Evolutionary conservation across 345 rosid species (phyloP).

Genomic region (Bretschneidera sinensis): DNA sequence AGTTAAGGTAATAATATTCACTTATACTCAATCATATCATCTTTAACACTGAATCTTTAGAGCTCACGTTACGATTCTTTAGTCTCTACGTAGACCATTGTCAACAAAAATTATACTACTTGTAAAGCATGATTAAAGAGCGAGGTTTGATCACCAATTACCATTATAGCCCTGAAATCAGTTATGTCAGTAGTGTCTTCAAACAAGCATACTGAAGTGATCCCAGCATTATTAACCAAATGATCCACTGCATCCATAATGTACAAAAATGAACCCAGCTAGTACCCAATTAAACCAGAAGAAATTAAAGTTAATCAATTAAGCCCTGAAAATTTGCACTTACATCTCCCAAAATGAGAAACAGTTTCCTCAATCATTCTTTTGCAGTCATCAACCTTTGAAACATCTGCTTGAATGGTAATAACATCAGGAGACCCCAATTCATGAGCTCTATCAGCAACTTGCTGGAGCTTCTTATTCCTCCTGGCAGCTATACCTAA

Average conservation of each 20-base stretch:
- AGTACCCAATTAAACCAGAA: not conserved
- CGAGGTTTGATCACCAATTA: conserved; percentile 7
- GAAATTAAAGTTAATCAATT: not conserved
- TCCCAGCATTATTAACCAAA: conserved; percentile 45
- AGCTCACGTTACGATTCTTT: too few species aligned
- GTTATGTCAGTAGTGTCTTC: conserved; percentile 35
- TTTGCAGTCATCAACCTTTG: conserved; percentile 46
- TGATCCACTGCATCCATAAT: conserved; percentile 47
- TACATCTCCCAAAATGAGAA: conserved; percentile 42
- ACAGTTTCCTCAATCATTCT: conserved; percentile 42
- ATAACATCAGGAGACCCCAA: conserved; percentile 51
- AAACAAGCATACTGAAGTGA: conserved; percentile 28
- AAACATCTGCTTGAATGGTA: conserved; percentile 40
- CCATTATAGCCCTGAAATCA: conserved; percentile 29
- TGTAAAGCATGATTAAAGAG: too few species aligned
- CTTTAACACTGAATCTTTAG: too few species aligned
- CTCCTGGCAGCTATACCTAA: conserved; percentile 44
- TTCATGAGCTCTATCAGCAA: conserved; percentile 39
- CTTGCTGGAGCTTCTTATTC: conserved; percentile 34
- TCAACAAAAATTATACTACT: too few species aligned
- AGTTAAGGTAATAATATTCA: too few species aligned
- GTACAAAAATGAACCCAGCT: not conserved
- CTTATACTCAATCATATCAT: too few species aligned
- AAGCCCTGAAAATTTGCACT: conserved; percentile 13
- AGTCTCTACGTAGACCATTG: too few species aligned